These are phyloP conservation scores for Acanthamoeba castellanii DNA, from an alignment of 208 protist genomes.

Conservation along the genomic window DNA sequence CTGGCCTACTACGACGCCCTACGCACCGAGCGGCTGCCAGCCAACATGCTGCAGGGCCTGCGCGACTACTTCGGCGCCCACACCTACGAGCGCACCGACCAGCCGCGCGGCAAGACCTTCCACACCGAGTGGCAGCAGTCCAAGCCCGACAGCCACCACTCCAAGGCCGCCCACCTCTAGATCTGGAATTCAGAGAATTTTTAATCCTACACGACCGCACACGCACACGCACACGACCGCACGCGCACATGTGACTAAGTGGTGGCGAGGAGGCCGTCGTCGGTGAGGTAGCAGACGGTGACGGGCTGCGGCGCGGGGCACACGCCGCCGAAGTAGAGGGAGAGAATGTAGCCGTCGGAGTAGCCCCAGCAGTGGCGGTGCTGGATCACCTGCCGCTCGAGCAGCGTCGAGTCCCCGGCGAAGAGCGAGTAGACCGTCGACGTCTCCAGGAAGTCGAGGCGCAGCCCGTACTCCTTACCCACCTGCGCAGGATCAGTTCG, in stretches of 20 bases:
- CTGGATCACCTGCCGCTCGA: constrained; percentile 49
- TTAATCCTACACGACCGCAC: too few species aligned
- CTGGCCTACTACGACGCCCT: constrained; percentile 93
- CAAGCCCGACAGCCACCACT: neutral
- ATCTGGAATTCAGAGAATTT: too few species aligned
- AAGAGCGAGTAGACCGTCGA: constrained; percentile 33
- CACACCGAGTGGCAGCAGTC: constrained; percentile 49
- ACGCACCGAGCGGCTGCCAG: constrained; percentile 87
- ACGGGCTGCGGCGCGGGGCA: neutral
- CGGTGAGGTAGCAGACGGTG: constrained; percentile 6
- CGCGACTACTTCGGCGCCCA: constrained; percentile 96
- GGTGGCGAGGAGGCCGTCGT: neutral
- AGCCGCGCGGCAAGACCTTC: constrained; percentile 45
- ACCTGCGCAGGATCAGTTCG: neutral
- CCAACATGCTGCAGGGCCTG: constrained; percentile 93
- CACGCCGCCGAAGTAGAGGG: constrained; percentile 27
- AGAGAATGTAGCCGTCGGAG: constrained; percentile 22
- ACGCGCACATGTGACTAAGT: too few species aligned
- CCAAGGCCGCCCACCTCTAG: constrained; percentile 8
- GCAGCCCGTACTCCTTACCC: constrained; percentile 22
- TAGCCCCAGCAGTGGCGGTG: constrained; percentile 42
- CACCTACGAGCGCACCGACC: constrained; percentile 92
- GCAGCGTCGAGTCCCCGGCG: neutral
- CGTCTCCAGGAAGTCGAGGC: constrained; percentile 31
- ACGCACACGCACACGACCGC: too few species aligned